These are phyloP conservation scores for Cydonia oblonga DNA, from an alignment of 331 rosid genomes.

Conservation along the genomic window DNA sequence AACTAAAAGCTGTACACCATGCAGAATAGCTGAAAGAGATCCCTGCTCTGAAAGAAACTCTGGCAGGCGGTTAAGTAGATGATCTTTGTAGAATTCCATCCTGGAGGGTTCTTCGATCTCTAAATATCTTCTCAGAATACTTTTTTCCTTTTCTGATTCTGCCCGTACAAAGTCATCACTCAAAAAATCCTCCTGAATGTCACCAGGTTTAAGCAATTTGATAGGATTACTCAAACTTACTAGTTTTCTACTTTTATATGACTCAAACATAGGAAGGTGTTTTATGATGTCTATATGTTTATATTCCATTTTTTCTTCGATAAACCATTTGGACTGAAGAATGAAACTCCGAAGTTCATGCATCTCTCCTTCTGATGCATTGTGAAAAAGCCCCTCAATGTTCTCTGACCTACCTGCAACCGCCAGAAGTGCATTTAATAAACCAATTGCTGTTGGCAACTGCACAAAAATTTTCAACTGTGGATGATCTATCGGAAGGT, in stretches of 20 bases:
- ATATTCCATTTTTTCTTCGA: slow-evolving; percentile 57
- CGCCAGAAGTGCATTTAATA: slow-evolving; percentile 63
- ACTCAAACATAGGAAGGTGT: slow-evolving; percentile 80
- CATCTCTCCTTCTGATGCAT: slow-evolving; percentile 84
- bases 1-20: slow-evolving; percentile 57
- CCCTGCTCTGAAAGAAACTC: slow-evolving; percentile 52
- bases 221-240: slow-evolving; percentile 68
- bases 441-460: slow-evolving; percentile 64
- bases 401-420: slow-evolving; percentile 66
- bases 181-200: slow-evolving; percentile 62
- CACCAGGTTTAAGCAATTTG: slow-evolving; percentile 80
- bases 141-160: slow-evolving; percentile 72
- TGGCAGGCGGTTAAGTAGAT: slow-evolving; percentile 58
- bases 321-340: slow-evolving; percentile 96
- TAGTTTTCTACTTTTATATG: slow-evolving; percentile 64
- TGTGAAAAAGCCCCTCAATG: slow-evolving; percentile 49
- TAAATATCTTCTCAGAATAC: slow-evolving; percentile 59
- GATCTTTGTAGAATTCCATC: slow-evolving; percentile 75
- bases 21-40: slow-evolving; percentile 54
- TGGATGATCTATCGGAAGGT: slow-evolving; percentile 75
- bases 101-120: slow-evolving; percentile 64
- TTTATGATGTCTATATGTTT: slow-evolving; percentile 55
- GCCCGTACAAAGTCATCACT: slow-evolving; percentile 71
- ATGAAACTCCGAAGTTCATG: slow-evolving; percentile 87
- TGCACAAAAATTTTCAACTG: slow-evolving; percentile 69